These are phyloP conservation scores for Beta vulgaris DNA, from an alignment of 148 eudicot species.

Conservation along the genomic window DNA sequence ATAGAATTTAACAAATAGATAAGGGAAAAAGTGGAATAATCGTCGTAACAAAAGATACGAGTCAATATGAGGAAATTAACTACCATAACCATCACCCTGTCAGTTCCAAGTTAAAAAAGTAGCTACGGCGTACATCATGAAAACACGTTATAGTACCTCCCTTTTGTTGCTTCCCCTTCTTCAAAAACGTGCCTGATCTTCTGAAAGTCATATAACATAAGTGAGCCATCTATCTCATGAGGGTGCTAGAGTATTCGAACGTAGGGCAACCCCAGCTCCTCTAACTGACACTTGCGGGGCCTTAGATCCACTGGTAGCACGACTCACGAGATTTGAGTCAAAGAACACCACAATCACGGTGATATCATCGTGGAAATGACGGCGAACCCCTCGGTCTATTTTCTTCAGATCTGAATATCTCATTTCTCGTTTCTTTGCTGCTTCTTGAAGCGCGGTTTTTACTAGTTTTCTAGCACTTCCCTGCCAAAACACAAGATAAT, in stretches of 20 bases:
- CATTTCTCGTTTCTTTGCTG: slow-evolving; percentile 91
- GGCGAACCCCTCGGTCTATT: slow-evolving; percentile 84
- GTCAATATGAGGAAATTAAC: slow-evolving; percentile 22
- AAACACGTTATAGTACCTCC: slow-evolving; percentile 13
- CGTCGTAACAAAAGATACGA: slow-evolving; percentile 26
- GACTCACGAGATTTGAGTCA: slow-evolving; percentile 71
- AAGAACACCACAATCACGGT: slow-evolving; percentile 71
- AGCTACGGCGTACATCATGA: slow-evolving; percentile 20
- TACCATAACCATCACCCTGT: slow-evolving; percentile 28
- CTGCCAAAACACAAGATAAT: slow-evolving; percentile 38
- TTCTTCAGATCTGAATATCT: slow-evolving; percentile 84
- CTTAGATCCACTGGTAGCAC: slow-evolving; percentile 47
- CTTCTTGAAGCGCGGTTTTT: slow-evolving; percentile 78
- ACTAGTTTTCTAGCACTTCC: slow-evolving; percentile 77
- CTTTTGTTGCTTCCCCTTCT: not conserved
- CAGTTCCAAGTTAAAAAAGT: slow-evolving; percentile 27
- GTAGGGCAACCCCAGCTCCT: slow-evolving; percentile 36
- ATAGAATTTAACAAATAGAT: slow-evolving; percentile 23
- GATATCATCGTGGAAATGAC: slow-evolving; percentile 92
- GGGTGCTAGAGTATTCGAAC: slow-evolving; percentile 54
- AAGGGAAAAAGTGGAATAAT: slow-evolving; percentile 18
- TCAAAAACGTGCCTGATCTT: slow-evolving; percentile 15
- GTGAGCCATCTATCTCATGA: slow-evolving; percentile 17
- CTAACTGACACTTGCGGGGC: slow-evolving; percentile 54
- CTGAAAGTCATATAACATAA: slow-evolving; percentile 14